A percentile compares a stretch with the other conserved stretches of the same genome.
Evolutionary conservation across 352 stramenopile genomes (phyloP).

Genomic region (Bremia lactucae): DNA sequence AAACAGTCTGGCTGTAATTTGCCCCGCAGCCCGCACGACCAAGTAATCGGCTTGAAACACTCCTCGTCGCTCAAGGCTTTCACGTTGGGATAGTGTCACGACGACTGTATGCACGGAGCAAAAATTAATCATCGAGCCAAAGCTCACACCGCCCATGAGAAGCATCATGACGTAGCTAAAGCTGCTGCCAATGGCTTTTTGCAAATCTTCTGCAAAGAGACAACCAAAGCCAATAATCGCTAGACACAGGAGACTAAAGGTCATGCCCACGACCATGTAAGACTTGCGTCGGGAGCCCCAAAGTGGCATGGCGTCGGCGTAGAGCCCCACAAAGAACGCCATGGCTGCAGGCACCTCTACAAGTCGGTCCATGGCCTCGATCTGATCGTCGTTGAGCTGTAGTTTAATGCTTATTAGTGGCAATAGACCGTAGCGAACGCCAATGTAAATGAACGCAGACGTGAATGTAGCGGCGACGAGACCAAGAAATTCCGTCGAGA

Average conservation of each 20-base stretch:
- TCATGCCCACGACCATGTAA: slow-evolving; percentile 73
- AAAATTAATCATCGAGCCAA: slow-evolving; percentile 47
- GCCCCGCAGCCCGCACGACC: slow-evolving; percentile 18
- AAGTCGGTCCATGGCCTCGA: slow-evolving; percentile 24
- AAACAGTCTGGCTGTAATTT: slow-evolving; percentile 19
- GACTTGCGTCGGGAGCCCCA: slow-evolving; percentile 62
- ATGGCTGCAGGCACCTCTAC: slow-evolving; percentile 59
- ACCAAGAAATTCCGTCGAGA: slow-evolving; percentile 24
- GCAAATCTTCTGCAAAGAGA: slow-evolving; percentile 12
- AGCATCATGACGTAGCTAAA: slow-evolving; percentile 31
- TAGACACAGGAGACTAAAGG: slow-evolving; percentile 23
- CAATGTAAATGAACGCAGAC: slow-evolving; percentile 35
- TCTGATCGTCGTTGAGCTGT: slow-evolving; percentile 18
- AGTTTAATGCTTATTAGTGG: slow-evolving; percentile 25
- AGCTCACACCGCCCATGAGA: slow-evolving; percentile 27
- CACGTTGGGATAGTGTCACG: slow-evolving; percentile 38
- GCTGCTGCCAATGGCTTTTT: slow-evolving; percentile 4
- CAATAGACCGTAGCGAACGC: slow-evolving; percentile 20
- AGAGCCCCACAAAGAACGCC: slow-evolving; percentile 77
- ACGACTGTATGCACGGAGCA: slow-evolving; percentile 35
- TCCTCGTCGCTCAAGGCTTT: slow-evolving; percentile 27
- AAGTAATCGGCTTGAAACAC: slow-evolving; percentile 44
- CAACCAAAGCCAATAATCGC: slow-evolving; percentile 14
- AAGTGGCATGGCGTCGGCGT: slow-evolving; percentile 73
- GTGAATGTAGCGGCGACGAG: slow-evolving; percentile 40